Percentiles rank a stretch among this genome's conserved stretches.
These are phyloP conservation scores for Podaxis rugospora DNA, from an alignment of 768 basidiomycete genomes.

Conservation along the genomic window DNA sequence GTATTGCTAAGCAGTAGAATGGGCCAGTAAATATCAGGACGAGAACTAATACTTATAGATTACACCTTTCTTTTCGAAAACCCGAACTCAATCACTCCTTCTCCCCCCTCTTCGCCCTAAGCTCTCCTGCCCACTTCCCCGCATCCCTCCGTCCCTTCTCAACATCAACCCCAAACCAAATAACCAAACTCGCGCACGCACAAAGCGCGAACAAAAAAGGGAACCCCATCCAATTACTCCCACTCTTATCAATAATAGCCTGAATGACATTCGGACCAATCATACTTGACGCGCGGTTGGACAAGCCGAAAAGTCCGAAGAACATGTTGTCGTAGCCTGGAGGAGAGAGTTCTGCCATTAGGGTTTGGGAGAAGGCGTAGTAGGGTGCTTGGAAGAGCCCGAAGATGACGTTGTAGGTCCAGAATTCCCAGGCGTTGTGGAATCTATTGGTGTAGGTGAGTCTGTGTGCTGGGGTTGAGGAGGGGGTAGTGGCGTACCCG, in stretches of 20 bases:
- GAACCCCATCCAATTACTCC: slow-evolving; percentile 80
- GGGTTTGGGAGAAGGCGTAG: slow-evolving; percentile 81
- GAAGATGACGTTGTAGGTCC: slow-evolving; percentile 78
- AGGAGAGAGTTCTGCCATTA: slow-evolving; percentile 87
- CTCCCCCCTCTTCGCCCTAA: slow-evolving; percentile 14
- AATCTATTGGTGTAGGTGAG: slow-evolving; percentile 27
- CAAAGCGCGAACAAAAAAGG: slow-evolving; percentile 80
- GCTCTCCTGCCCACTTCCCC: slow-evolving; percentile 46
- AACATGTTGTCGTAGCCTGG: slow-evolving; percentile 89
- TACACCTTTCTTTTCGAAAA: no score
- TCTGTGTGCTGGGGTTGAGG: not conserved
- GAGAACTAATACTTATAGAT: no score
- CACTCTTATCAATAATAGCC: slow-evolving; percentile 69
- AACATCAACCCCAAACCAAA: slow-evolving; percentile 74
- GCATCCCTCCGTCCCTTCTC: slow-evolving; percentile 61
- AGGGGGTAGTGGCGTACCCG: slow-evolving; percentile 41
- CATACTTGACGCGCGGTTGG: slow-evolving; percentile 82
- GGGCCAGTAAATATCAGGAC: no score
- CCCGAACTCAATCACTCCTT: not conserved
- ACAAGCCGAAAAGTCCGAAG: slow-evolving; percentile 83
- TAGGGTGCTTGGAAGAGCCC: slow-evolving; percentile 85
- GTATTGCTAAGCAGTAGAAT: no score
- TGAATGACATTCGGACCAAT: slow-evolving; percentile 85
- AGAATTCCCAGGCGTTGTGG: slow-evolving; percentile 87
- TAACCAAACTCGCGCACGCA: slow-evolving; percentile 57